Percentiles rank a stretch among this genome's conserved stretches.
phyloP scores from a whole-genome alignment of 169 alveolate genomes.

The Plasmodium vinckei region DNA sequence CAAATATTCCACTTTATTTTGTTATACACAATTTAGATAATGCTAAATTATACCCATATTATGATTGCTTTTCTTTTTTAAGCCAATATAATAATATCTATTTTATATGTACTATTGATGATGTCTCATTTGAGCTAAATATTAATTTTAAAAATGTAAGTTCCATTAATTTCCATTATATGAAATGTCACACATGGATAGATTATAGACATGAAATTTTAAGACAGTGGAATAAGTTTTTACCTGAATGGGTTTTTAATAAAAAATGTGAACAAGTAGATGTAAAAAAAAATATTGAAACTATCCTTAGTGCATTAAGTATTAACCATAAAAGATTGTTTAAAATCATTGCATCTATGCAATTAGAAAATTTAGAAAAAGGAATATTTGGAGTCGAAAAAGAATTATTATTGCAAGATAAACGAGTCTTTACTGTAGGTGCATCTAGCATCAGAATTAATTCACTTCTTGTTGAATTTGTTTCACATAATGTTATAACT shows the following conservation, averaged over 20 bases:
- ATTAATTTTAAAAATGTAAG: slow-evolving; percentile 53
- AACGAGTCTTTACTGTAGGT: slow-evolving; percentile 55
- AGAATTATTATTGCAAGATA: slow-evolving; percentile 57
- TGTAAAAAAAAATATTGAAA: slow-evolving; percentile 61
- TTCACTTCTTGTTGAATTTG: slow-evolving; percentile 61
- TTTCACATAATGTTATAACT: slow-evolving; percentile 67
- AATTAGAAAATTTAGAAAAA: slow-evolving; percentile 78
- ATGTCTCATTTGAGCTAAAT: slow-evolving; percentile 60
- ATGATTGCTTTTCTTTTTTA: slow-evolving; percentile 56
- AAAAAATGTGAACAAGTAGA: slow-evolving; percentile 61
- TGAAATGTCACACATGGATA: slow-evolving; percentile 70
- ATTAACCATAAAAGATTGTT: slow-evolving; percentile 83
- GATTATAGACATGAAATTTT: slow-evolving; percentile 62
- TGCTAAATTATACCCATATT: slow-evolving; percentile 58
- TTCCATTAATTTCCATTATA: slow-evolving; percentile 43
- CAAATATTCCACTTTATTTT: slow-evolving; percentile 61
- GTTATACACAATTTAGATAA: slow-evolving; percentile 63
- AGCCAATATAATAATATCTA: slow-evolving; percentile 55
- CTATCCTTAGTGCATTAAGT: slow-evolving; percentile 82
- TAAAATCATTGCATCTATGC: slow-evolving; percentile 83
- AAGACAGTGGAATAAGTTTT: slow-evolving; percentile 66
- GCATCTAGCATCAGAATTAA: slow-evolving; percentile 65
- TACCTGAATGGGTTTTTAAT: slow-evolving; percentile 72
- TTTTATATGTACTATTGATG: slow-evolving; percentile 64
- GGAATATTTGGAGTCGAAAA: slow-evolving; percentile 69